Evolutionary conservation across 2,329 filamentous ascomycete species (phyloP), one percentile per base, ranked within the genome.

Genomic region (Thermochaetoides dissita): DNA sequence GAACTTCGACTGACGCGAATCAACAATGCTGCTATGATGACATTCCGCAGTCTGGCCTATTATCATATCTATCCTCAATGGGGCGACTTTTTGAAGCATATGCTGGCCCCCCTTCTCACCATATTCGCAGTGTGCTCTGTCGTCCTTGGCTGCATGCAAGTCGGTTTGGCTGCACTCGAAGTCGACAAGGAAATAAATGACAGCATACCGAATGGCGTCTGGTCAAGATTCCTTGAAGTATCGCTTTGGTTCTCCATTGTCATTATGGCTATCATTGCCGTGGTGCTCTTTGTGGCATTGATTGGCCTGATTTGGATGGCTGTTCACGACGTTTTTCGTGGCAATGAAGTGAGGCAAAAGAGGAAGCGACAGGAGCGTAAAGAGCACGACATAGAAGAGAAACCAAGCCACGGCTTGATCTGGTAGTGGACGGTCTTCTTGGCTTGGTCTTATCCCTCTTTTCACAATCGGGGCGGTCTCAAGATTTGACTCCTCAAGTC

Each of bases 1-100:
- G 61, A 65, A 48, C 52, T 66, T 10, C 59, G 59, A 5, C 55
- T 65, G 9, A 55, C 52, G 3, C 52, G 59, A 9, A 54, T 63
- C 43, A 62, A 63, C 46, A 47, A 48, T 38, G 49, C 49, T 4
- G 45, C 53, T 30, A 11, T 52, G 30, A 28, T 57, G 2, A 49
- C 51, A 37, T 42, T 31, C 34, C 30, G 41, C 17, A 45, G 39
- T 6, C 42, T 57, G 34, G 53, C 53, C 17, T 57, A 55, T 39
- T 54, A 53, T 42, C 53, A 57, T 37, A 51, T 55, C 38, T 47
- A 50, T 37, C 51, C 51, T 17, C 54, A 57, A 42, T 57, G 53
- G 53, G 53, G 53, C 2, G 52, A 50, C 1, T 53, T 50, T 33
- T 40, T 57, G 12, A 43, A 45, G 10, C 51, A 53, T 38, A 49